Base-by-base conservation (phyloP, 192 early-diverging fungal species). In the Anaeromyces robustus region DNA sequence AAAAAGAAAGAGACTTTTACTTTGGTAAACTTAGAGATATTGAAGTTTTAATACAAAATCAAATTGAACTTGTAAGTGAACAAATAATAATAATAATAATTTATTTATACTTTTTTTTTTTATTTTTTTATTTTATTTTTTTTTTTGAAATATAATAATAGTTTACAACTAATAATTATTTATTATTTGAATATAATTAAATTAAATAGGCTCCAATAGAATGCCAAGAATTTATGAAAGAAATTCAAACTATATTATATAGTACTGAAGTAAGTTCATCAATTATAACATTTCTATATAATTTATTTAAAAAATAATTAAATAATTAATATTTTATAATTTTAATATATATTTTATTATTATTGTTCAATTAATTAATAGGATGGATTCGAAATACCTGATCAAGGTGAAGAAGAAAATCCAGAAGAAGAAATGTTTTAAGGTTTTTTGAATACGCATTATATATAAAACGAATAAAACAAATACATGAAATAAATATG, bases 1-100 rank as follows among this genome's bases (percentile, higher is more conserved):
- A 97, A 84, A 98, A 95, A 86, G 96, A 99, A 84, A 89, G 97
- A 29, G 96, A 99, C 81, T 99, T 99, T 85, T 99, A 99, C 82
- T 99, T 97, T 85, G 83, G 85, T 30, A 99, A 98, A 86, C 86
- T 98, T 82, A 87, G 96, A 43, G 96, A 97, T 84, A 96, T 98
- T 86, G 96, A 98, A 81, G 89, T 99, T 30, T 88, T 94, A 80
- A 91, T 97, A 17, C 96, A 98, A 86, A 88, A 94, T 80, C 84
- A 92, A 79, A 68, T 93, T 18, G 93, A 96, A 80, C 77, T 82
- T 11, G 85, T 81, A 26, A 85, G 87, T 22, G 37, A 39, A 39
- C 1, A 39, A 39, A 39, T 14, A 39, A n/a, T n/a, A 39, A 39
- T 39, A 39, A 39, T 12, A 39, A 12, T 13, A 39, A 14, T 39